Conservation (phyloP, 768 basidiomycete species). For the Trametes gibbosa region DNA sequence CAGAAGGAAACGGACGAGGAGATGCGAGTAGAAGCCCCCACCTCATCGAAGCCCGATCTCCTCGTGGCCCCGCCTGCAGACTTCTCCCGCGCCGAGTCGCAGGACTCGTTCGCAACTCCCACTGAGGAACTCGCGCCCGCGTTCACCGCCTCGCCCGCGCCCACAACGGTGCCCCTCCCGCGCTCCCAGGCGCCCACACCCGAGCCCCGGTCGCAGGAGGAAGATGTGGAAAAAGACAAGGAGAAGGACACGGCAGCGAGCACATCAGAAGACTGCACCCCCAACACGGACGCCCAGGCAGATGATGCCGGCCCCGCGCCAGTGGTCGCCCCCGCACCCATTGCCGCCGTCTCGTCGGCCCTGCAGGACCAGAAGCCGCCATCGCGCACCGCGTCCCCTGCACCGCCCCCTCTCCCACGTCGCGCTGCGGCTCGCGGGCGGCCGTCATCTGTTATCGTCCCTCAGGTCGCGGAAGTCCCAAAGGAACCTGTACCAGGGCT, state of each 20-base stretch:
- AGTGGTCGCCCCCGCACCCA: neutral
- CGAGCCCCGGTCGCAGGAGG: neutral
- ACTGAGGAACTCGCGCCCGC: constrained; percentile 22
- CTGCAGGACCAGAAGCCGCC: constrained; percentile 8
- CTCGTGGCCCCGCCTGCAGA: constrained; percentile 2
- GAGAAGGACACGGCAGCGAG: neutral
- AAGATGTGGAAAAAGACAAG: neutral
- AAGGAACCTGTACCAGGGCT: neutral
- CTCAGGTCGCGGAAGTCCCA: constrained; percentile 2
- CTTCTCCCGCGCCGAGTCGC: constrained; percentile 15
- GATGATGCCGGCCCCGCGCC: neutral
- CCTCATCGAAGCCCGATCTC: neutral
- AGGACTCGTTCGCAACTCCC: constrained; percentile 27
- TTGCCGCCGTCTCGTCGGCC: neutral
- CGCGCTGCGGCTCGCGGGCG: constrained; percentile 57
- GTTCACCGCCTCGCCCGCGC: constrained; percentile 8
- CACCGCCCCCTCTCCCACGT: constrained; percentile 60
- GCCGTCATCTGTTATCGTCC: constrained; percentile 26
- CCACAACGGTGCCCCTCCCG: constrained; percentile 21
- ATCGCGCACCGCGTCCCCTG: constrained; percentile 29
- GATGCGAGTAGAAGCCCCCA: neutral
- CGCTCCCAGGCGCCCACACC: constrained; percentile 16
- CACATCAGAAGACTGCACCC: too few species aligned
- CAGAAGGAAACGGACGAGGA: neutral
- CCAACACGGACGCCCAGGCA: neutral